A percentile compares a stretch with the other conserved stretches of the same genome.
Evolutionary conservation across 192 early-diverging fungal species (phyloP).

Genomic region (Linnemannia zychae): DNA sequence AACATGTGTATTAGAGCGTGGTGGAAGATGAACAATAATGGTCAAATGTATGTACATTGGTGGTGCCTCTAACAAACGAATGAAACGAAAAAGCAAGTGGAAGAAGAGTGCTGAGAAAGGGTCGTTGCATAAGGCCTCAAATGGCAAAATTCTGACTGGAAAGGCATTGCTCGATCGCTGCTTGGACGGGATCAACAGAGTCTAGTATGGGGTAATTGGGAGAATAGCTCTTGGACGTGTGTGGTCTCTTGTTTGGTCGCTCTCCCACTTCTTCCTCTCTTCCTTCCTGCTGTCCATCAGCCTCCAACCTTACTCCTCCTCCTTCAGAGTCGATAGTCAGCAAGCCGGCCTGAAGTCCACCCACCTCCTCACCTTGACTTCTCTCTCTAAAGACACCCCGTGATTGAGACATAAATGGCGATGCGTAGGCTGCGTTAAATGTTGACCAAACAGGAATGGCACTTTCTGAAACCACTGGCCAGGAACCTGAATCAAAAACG

Average conservation of each 20-base stretch:
- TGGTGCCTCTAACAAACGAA: too few species aligned
- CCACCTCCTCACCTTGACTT: neutral
- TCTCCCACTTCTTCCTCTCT: neutral
- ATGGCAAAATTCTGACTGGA: neutral
- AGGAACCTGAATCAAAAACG: neutral
- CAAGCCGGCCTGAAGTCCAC: too few species aligned
- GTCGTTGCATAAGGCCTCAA: too few species aligned
- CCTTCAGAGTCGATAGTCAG: too few species aligned
- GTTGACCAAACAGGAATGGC: neutral
- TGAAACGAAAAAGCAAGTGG: too few species aligned
- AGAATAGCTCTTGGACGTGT: neutral
- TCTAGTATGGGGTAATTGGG: neutral
- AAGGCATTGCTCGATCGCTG: neutral
- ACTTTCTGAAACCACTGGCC: neutral
- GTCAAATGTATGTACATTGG: too few species aligned
- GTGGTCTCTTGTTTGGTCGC: neutral
- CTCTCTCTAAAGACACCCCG: neutral
- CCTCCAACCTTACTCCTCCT: neutral
- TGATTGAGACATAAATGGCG: neutral
- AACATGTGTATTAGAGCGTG: too few species aligned
- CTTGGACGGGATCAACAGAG: too few species aligned
- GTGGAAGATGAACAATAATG: too few species aligned
- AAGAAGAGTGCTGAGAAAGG: too few species aligned
- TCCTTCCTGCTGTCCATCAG: neutral
- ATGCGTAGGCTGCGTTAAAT: neutral